Evolutionary conservation across 2,329 filamentous ascomycete genomes (phyloP).

Genomic region (Cercospora canescens): DNA sequence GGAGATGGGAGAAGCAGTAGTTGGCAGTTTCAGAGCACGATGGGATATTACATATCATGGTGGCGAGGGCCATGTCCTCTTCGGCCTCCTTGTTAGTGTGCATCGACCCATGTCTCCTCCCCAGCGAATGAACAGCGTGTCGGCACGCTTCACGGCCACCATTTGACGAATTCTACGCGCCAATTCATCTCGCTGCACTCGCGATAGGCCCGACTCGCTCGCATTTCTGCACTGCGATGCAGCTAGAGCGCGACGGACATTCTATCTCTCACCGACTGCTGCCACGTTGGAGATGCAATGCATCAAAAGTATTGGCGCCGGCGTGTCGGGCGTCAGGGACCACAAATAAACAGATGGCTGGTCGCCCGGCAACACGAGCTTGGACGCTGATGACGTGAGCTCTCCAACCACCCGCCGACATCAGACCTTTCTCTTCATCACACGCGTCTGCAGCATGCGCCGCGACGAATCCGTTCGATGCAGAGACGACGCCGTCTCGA

Average conservation of each 20-base stretch:
- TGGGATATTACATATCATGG: background rate
- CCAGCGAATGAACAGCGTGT: background rate
- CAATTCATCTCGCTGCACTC: background rate
- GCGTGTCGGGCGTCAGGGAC: background rate
- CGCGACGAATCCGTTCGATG: no score
- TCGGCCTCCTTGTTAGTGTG: background rate
- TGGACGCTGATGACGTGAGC: background rate
- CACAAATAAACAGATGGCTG: slow-evolving; percentile 1
- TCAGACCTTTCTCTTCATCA: no score
- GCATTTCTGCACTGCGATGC: background rate
- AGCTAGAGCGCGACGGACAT: background rate
- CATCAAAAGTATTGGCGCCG: background rate
- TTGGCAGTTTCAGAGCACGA: background rate
- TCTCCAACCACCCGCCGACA: no score
- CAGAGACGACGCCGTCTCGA: no score
- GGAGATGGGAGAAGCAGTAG: background rate
- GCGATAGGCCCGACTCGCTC: background rate
- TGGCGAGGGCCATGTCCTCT: background rate
- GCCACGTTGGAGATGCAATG: background rate
- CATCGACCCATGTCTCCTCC: background rate
- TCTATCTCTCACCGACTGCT: background rate
- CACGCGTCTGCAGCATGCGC: no score
- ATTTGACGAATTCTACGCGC: background rate
- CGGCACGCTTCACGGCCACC: background rate
- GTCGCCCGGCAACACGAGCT: background rate